Evolutionary conservation across 352 stramenopile species (phyloP).

Genomic region (Globisporangium mamillatum): DNA sequence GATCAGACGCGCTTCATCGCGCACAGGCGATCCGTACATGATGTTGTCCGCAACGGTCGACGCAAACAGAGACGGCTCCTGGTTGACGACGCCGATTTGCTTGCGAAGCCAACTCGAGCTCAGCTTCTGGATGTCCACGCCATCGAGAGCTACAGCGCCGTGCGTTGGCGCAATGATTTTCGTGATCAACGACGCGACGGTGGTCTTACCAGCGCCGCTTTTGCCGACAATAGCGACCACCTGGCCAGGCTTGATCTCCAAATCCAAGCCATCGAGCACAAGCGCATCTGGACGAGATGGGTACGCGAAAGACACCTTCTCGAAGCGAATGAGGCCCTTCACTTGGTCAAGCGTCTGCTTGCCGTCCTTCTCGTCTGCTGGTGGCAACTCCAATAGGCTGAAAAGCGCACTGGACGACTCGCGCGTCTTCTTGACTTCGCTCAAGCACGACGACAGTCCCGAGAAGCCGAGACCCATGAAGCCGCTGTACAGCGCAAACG

Average conservation of each 20-base stretch:
- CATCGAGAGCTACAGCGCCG: constrained; percentile 63
- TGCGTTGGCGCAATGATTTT: constrained; percentile 69
- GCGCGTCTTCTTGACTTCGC: constrained; percentile 72
- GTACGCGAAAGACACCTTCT: constrained; percentile 84
- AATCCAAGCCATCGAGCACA: constrained; percentile 60
- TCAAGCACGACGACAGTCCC: constrained; percentile 77
- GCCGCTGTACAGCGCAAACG: constrained; percentile 89
- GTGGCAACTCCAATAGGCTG: constrained; percentile 50
- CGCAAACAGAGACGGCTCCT: constrained; percentile 81
- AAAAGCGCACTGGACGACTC: constrained; percentile 76
- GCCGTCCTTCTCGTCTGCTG: constrained; percentile 28
- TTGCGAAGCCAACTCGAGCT: constrained; percentile 74
- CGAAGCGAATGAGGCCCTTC: constrained; percentile 69
- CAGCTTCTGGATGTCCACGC: constrained; percentile 63
- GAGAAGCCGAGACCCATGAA: constrained; percentile 91
- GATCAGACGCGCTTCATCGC: constrained; percentile 56
- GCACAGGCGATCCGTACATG: constrained; percentile 59
- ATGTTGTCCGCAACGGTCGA: constrained; percentile 86
- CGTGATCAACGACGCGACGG: constrained; percentile 73
- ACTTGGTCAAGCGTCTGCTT: constrained; percentile 43
- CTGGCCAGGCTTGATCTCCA: constrained; percentile 77
- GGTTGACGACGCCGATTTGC: constrained; percentile 87
- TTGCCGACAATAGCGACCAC: constrained; percentile 85
- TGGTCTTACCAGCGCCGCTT: constrained; percentile 84
- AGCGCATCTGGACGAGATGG: constrained; percentile 65